A percentile compares a stretch with the other conserved stretches of the same genome.
These are phyloP conservation scores for Russula emetica DNA, from an alignment of 768 basidiomycete genomes.

Conservation along the genomic window DNA sequence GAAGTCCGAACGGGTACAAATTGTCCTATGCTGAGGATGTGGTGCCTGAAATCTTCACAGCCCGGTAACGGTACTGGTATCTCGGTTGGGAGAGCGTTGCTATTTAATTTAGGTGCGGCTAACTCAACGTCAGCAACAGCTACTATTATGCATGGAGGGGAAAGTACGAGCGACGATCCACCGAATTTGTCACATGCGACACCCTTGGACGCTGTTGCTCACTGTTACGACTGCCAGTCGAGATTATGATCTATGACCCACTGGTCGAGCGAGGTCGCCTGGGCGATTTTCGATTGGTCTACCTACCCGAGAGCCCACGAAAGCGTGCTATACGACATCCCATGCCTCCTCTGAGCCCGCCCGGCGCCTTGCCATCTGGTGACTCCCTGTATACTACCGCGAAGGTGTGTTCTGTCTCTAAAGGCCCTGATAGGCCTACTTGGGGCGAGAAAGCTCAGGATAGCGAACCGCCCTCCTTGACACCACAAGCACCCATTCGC, in stretches of 20 bases:
- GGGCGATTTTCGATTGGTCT: background rate
- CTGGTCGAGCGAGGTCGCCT: background rate
- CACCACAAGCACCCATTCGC: background rate
- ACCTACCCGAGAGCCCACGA: background rate
- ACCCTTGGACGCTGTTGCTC: background rate
- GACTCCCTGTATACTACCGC: background rate
- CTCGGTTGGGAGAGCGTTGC: background rate
- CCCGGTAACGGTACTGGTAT: too few species aligned
- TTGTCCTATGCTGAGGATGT: too few species aligned
- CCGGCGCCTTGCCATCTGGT: background rate
- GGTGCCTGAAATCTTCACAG: too few species aligned
- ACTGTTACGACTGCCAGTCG: background rate
- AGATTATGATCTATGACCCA: background rate
- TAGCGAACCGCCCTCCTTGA: background rate
- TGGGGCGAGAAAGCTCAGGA: background rate
- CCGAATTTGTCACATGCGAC: background rate
- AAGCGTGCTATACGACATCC: background rate
- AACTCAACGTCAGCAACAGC: background rate
- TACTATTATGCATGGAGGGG: too few species aligned
- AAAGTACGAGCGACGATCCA: too few species aligned
- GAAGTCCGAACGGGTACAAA: too few species aligned
- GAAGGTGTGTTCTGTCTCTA: background rate
- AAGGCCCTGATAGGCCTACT: background rate
- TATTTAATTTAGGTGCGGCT: too few species aligned
- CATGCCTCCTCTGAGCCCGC: background rate